Conservation (phyloP, 306 rosid species). For the Begonia loranthoides region DNA sequence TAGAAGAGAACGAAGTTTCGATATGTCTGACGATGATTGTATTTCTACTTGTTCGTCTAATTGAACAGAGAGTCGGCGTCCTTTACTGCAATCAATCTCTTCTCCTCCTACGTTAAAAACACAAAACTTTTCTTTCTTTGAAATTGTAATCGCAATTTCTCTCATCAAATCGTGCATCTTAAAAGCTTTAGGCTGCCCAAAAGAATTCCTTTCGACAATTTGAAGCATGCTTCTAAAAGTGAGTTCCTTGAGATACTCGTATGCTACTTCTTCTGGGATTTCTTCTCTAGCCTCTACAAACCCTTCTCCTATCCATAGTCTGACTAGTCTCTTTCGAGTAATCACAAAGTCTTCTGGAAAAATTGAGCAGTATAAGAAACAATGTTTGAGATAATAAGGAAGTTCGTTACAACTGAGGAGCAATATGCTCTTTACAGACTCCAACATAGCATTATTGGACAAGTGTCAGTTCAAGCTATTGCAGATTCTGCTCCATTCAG, state of each 20-base stretch:
- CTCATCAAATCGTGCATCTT: conserved; percentile 6
- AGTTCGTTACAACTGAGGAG: conserved; percentile 7
- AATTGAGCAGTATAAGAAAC: too few species aligned
- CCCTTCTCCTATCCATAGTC: conserved; percentile 13
- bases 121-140: not conserved
- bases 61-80: not conserved
- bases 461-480: not conserved
- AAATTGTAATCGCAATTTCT: too few species aligned
- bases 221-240: too few species aligned
- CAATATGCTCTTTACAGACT: not conserved
- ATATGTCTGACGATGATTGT: too few species aligned
- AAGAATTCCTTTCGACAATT: not conserved
- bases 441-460: too few species aligned
- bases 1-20: too few species aligned
- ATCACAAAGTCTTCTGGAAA: conserved; percentile 13
- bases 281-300: not conserved
- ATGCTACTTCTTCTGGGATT: conserved; percentile 9
- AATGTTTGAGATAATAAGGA: conserved; percentile 14
- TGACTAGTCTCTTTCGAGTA: not conserved
- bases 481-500: not conserved
- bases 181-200: not conserved
- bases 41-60: too few species aligned
- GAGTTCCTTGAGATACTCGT: conserved; percentile 10
- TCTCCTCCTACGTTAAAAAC: not conserved
- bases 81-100: not conserved